Percentiles rank a stretch among this genome's conserved stretches.
Conservation (phyloP, 2,329 filamentous ascomycete species). For the Tolypocladium endophyticum region DNA sequence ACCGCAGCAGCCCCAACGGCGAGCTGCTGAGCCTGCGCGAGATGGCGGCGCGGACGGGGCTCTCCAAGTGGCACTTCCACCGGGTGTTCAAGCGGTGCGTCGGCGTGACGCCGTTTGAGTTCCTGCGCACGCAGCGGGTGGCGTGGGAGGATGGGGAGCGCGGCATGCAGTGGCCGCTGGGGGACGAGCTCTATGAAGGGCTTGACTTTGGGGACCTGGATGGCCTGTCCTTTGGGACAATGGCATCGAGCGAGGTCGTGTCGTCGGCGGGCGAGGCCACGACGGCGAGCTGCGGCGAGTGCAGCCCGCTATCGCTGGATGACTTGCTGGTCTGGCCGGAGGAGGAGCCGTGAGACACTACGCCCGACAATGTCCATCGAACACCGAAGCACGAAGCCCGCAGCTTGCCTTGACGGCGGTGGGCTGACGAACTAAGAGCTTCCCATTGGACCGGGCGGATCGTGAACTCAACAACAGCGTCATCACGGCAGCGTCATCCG, state of each 20-base stretch:
- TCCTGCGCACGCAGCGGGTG: conserved; percentile 12
- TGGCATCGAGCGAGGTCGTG: not conserved
- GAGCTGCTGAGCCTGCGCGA: conserved; percentile 25
- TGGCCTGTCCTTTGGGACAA: not conserved
- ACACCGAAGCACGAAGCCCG: not conserved
- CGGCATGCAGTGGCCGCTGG: conserved; percentile 1
- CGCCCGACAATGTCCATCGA: not conserved
- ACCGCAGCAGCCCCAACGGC: conserved; percentile 6
- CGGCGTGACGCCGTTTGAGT: conserved; percentile 34
- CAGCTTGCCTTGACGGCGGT: not conserved
- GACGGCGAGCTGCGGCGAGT: not conserved
- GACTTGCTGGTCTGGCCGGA: conserved; percentile 10
- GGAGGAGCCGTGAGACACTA: not conserved
- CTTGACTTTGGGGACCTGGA: not conserved
- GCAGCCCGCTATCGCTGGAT: conserved; percentile 5
- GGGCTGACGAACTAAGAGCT: not conserved
- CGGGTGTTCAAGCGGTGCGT: conserved; percentile 46
- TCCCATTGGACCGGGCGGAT: not conserved
- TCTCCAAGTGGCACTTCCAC: conserved; percentile 49
- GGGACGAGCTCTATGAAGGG: not conserved
- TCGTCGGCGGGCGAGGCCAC: not conserved
- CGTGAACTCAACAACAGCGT: not conserved
- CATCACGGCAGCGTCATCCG: not conserved
- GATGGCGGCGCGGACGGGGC: conserved; percentile 37
- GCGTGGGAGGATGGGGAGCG: not conserved